Evolutionary conservation across 2,329 filamentous ascomycete species (phyloP).

Genomic region (Scedosporium apiospermum): DNA sequence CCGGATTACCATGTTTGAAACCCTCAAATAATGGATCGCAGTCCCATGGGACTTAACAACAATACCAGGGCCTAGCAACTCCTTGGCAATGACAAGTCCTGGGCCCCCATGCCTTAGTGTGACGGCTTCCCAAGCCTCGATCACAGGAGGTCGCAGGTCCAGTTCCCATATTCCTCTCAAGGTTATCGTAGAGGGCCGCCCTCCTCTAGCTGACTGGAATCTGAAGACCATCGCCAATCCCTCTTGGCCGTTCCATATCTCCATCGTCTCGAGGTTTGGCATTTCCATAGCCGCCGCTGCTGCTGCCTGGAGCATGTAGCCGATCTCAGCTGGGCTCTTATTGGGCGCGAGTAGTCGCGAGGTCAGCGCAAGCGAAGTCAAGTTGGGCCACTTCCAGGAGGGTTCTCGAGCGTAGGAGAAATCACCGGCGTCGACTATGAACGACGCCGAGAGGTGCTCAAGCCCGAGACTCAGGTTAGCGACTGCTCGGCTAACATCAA

Average conservation of each 20-base stretch:
- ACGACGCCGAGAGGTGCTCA: conserved; percentile 19
- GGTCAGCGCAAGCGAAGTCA: conserved; percentile 21
- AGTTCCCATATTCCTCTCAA: conserved; percentile 15
- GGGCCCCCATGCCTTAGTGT: conserved; percentile 8
- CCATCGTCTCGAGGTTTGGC: conserved; percentile 19
- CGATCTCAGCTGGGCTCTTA: conserved; percentile 12
- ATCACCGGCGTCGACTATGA: conserved; percentile 20
- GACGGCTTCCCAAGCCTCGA: conserved; percentile 16
- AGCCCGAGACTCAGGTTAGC: conserved; percentile 20
- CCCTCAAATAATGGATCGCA: conserved; percentile 15
- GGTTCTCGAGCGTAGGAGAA: conserved; percentile 17
- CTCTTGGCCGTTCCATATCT: conserved; percentile 22
- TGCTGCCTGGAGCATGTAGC: conserved; percentile 17
- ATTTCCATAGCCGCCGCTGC: conserved; percentile 18
- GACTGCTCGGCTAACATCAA: conserved; percentile 17
- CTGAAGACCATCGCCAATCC: conserved; percentile 16
- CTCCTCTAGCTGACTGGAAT: conserved; percentile 12
- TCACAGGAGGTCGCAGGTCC: conserved; percentile 9
- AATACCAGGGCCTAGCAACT: neutral
- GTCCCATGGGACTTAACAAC: conserved; percentile 13
- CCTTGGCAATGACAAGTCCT: neutral
- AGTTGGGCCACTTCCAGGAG: conserved; percentile 19
- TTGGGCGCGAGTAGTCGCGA: conserved; percentile 17
- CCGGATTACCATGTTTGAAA: conserved; percentile 8
- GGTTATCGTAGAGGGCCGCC: conserved; percentile 14